A percentile compares a stretch with the other conserved stretches of the same genome.
Evolutionary conservation across 768 basidiomycete species (phyloP).

Genomic region (Clathrus columnatus): DNA sequence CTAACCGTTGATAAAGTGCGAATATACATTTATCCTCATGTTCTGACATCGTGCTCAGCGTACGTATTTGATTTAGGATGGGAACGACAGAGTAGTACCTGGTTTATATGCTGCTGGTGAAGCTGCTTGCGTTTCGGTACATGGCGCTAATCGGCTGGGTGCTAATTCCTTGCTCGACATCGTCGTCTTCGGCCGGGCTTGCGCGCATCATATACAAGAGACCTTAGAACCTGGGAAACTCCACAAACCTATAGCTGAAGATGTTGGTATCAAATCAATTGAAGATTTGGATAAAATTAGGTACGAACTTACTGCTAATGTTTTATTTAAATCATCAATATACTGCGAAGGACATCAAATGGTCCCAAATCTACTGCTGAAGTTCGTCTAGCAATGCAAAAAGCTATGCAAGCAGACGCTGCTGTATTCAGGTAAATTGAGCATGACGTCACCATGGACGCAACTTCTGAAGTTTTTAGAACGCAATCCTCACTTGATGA

Average conservation of each 20-base stretch:
- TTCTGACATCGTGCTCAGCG: background rate
- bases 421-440: slow-evolving; percentile 79
- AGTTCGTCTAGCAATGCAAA: slow-evolving; percentile 94
- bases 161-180: slow-evolving; percentile 99
- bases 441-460: background rate
- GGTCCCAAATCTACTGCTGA: slow-evolving; percentile 83
- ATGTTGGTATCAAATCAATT: slow-evolving; percentile 77
- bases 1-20: slow-evolving; percentile 66
- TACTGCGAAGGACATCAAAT: slow-evolving; percentile 47
- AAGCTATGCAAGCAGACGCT: slow-evolving; percentile 96
- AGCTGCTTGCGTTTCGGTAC: slow-evolving; percentile 97
- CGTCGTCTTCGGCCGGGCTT: slow-evolving; percentile 99
- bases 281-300: slow-evolving; percentile 85
- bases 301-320: slow-evolving; percentile 20
- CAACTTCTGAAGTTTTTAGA: slow-evolving; percentile 29
- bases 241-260: slow-evolving; percentile 79
- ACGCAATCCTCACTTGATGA: slow-evolving; percentile 86
- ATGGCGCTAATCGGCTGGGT: slow-evolving; percentile 98
- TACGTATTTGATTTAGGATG: slow-evolving; percentile 35
- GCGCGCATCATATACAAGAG: slow-evolving; percentile 93
- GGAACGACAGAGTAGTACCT: slow-evolving; percentile 90
- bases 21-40: background rate
- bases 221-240: slow-evolving; percentile 83
- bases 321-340: background rate
- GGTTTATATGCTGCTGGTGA: slow-evolving; percentile 98